These are phyloP conservation scores for Lactarius deliciosus DNA, from an alignment of 768 basidiomycete species.

Conservation along the genomic window DNA sequence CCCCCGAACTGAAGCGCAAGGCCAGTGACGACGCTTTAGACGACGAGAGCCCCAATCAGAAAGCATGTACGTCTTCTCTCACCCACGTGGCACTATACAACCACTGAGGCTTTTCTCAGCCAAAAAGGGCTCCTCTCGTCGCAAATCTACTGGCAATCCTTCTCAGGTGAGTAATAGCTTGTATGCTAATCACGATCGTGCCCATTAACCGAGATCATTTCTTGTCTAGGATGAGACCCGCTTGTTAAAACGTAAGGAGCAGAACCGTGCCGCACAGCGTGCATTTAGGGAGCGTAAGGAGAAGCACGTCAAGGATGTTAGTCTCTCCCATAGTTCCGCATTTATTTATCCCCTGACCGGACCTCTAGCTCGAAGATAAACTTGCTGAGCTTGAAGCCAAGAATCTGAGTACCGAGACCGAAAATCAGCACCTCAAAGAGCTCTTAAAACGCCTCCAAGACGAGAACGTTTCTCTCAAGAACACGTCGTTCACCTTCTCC, in stretches of 20 bases:
- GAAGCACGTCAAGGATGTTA: constrained; percentile 93
- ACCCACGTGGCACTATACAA: neutral
- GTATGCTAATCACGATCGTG: neutral
- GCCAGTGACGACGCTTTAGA: constrained; percentile 60
- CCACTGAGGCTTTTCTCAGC: constrained; percentile 14
- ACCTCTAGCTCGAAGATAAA: constrained; percentile 80
- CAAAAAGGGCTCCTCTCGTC: constrained; percentile 34
- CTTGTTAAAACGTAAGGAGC: constrained; percentile 88
- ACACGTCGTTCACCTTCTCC: constrained; percentile 79
- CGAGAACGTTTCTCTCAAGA: constrained; percentile 82
- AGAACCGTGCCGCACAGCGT: constrained; percentile 95
- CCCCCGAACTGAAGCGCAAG: constrained; percentile 72
- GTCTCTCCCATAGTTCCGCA: constrained; percentile 35
- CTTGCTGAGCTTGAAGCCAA: constrained; percentile 84
- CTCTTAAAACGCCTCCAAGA: constrained; percentile 79
- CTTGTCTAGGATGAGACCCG: constrained; percentile 62
- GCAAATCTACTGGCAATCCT: constrained; percentile 43
- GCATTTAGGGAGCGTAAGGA: constrained; percentile 98
- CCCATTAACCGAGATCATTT: constrained; percentile 20
- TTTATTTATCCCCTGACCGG: constrained; percentile 9
- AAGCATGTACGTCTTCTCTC: constrained; percentile 57
- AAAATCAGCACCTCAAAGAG: constrained; percentile 90
- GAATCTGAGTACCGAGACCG: constrained; percentile 65
- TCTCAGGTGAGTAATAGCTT: constrained; percentile 35
- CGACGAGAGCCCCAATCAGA: constrained; percentile 63